These are phyloP conservation scores for Fraxinus xanthoxyloides DNA, from an alignment of 305 asterid species.

Conservation along the genomic window DNA sequence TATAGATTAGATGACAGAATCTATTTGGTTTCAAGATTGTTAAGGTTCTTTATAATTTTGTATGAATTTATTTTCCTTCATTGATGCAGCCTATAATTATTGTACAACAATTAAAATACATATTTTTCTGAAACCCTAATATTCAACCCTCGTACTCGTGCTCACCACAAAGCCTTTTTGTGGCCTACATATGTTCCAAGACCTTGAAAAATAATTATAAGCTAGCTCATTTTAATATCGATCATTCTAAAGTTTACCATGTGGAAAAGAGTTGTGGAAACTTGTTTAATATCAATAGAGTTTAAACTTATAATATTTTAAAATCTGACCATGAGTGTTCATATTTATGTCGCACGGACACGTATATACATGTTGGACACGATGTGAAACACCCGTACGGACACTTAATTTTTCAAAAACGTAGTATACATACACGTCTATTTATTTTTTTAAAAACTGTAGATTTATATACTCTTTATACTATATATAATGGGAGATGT, in stretches of 20 bases:
- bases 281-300: background rate
- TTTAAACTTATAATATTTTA: background rate
- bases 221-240: background rate
- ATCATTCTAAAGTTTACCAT: background rate
- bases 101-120: background rate
- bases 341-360: background rate
- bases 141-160: background rate
- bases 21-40: background rate
- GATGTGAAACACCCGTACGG: background rate
- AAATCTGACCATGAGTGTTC: background rate
- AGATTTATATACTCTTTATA: background rate
- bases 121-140: background rate
- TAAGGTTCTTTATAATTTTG: background rate
- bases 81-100: background rate
- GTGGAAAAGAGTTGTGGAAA: background rate
- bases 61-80: background rate
- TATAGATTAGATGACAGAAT: background rate
- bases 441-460: too few relatives aligned
- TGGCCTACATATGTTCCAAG: background rate
- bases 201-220: background rate
- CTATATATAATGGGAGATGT: background rate
- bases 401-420: background rate
- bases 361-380: background rate
- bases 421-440: background rate
- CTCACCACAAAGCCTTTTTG: background rate